Conservation (phyloP, 108 stramenopile genomes). For the Discostella pseudostelligera region DNA sequence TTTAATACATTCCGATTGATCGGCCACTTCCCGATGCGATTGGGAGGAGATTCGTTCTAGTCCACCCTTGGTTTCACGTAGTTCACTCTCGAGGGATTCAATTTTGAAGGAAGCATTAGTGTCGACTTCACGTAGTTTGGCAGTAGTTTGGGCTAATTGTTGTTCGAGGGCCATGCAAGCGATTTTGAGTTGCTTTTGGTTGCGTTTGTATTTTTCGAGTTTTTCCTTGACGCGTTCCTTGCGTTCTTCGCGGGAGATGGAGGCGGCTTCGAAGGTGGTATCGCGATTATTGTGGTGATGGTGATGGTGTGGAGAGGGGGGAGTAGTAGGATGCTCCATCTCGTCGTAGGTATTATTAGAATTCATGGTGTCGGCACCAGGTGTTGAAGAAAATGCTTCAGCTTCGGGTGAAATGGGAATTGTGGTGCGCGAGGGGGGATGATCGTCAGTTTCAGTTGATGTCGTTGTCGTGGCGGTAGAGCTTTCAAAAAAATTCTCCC, state of each 20-base stretch:
- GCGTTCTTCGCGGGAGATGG: slow-evolving; percentile 15
- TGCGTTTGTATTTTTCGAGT: slow-evolving; percentile 27
- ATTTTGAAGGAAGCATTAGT: slow-evolving; percentile 29
- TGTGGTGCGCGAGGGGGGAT: no score
- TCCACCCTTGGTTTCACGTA: slow-evolving; percentile 17
- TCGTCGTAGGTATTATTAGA: background rate
- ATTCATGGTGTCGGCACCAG: background rate
- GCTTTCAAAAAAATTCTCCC: no score
- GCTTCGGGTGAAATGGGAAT: no score
- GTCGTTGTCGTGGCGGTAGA: no score
- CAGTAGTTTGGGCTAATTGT: slow-evolving; percentile 21
- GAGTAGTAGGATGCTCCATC: background rate
- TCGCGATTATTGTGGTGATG: background rate
- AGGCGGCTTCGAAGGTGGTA: background rate
- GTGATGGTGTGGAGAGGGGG: no score
- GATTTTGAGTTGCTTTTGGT: slow-evolving; percentile 12
- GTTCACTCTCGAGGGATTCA: slow-evolving; percentile 26
- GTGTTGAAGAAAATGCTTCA: no score
- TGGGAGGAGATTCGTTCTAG: slow-evolving; percentile 11
- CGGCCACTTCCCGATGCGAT: slow-evolving; percentile 13
- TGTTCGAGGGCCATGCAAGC: slow-evolving; percentile 25
- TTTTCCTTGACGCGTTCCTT: slow-evolving; percentile 33
- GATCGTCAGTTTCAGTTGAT: no score
- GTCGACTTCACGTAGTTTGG: slow-evolving; percentile 38
- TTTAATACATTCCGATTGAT: slow-evolving; percentile 38